Base-by-base conservation (phyloP, 140 eudicot genomes). In the Oenanthe javanica region DNA sequence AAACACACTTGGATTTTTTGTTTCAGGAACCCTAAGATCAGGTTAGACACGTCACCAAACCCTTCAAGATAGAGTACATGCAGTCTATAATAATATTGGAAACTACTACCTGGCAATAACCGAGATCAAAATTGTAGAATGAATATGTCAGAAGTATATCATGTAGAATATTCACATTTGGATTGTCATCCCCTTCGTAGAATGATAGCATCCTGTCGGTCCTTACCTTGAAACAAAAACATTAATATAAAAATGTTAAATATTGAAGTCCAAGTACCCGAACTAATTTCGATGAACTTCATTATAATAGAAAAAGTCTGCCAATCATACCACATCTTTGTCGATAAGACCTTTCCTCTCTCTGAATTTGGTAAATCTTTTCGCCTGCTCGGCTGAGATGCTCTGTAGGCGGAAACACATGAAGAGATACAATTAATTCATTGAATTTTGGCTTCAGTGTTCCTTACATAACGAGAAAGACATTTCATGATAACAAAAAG, bases 281-380 rank as follows among this genome's bases (percentile, higher is more conserved):
- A 76, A 25, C 63, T n/a, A 15, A 18, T 14, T 75, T 67, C 2
- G 21, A 64, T 5, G 18, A 75, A 75, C 45, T n/a, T 75, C 23
- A 75, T 5, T 12, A 1, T 8, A 23, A 73, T 50, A 21, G 15
- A 14, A 10, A 31, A 40, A 5, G 42, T 46, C 31, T 69, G 54
- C 18, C 42, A 31, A 55, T 73, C 5, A 55, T 92, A 94, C 98
- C 98, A 94, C 98, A 82, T 94, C 98, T 88, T 94, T 94, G 87
- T 94, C 98, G 45, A 94, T 94, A 66, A 94, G 96, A 78, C 97
- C 93, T 86, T 84, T 92, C 89, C 98, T 90, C 86, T 94, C 98
- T 81, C 93, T 88, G 83, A 94, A 94, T 81, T 94, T 94, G 25
- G 96, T 92, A 84, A 94, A 94, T 84, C 96, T 90, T 80, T 86